Conservation (phyloP, 345 rosid species). For the Eucalyptus albens region DNA sequence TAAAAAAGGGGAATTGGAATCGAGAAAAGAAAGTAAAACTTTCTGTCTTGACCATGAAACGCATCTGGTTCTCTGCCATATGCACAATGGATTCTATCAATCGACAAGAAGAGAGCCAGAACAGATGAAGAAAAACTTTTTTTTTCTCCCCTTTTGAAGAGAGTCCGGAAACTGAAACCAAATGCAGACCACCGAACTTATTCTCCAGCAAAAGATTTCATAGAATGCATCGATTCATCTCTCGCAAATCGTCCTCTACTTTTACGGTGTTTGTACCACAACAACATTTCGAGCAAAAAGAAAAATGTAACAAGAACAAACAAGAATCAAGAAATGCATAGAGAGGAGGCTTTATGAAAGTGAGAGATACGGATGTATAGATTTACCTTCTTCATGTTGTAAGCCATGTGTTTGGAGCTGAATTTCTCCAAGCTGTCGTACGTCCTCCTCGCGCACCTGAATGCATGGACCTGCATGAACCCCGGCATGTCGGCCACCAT, state of each 20-base stretch:
- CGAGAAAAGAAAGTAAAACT: neutral
- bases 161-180: neutral
- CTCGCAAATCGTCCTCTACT: neutral
- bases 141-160: neutral
- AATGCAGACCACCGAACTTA: neutral
- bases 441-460: slow-evolving; percentile 63
- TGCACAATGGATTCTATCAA: neutral
- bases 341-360: neutral
- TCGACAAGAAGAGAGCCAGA: neutral
- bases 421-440: slow-evolving; percentile 65
- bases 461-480: slow-evolving; percentile 86
- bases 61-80: neutral
- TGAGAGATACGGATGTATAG: neutral
- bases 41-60: neutral
- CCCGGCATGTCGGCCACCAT: slow-evolving; percentile 81
- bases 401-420: slow-evolving; percentile 80
- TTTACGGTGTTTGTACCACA: neutral
- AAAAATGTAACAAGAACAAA: neutral
- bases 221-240: neutral
- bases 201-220: neutral
- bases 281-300: neutral
- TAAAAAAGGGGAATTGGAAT: neutral
- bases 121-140: neutral
- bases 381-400: slow-evolving; percentile 71
- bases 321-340: neutral